Evolutionary conservation across 495 filamentous ascomycete genomes (phyloP).

Genomic region (Letharia columbiana): DNA sequence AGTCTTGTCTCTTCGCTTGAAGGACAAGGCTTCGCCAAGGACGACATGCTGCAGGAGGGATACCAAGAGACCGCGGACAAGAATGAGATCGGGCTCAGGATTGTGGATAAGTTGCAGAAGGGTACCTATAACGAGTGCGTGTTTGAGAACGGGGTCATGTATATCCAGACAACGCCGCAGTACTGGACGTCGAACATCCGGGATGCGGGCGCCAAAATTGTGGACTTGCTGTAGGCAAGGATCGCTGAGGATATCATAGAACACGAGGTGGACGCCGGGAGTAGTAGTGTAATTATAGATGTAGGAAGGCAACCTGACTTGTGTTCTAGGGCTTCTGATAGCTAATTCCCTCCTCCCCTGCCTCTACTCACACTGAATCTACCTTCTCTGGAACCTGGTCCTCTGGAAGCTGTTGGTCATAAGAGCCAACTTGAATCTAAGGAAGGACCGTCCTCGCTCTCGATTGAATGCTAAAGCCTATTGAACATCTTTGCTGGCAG

Average conservation of each 20-base stretch:
- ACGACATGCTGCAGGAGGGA: not conserved
- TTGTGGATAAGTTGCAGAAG: slow-evolving; percentile 1
- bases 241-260: not conserved
- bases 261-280: no score
- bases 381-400: no score
- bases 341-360: no score
- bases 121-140: not conserved
- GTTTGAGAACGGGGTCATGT: not conserved
- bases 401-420: no score
- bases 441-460: no score
- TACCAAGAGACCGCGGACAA: not conserved
- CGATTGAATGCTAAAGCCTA: no score
- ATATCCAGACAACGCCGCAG: not conserved
- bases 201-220: not conserved
- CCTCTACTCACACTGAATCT: no score
- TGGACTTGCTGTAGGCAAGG: not conserved
- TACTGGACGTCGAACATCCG: not conserved
- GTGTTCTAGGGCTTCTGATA: no score
- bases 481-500: no score
- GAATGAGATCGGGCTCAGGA: not conserved
- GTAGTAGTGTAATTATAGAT: not conserved
- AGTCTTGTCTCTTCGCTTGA: not conserved
- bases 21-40: not conserved
- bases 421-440: no score
- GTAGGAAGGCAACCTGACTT: no score